A percentile compares a stretch with the other conserved stretches of the same genome.
Conservation (phyloP, 2,329 filamentous ascomycete species). For the Botrytis galanthina region DNA sequence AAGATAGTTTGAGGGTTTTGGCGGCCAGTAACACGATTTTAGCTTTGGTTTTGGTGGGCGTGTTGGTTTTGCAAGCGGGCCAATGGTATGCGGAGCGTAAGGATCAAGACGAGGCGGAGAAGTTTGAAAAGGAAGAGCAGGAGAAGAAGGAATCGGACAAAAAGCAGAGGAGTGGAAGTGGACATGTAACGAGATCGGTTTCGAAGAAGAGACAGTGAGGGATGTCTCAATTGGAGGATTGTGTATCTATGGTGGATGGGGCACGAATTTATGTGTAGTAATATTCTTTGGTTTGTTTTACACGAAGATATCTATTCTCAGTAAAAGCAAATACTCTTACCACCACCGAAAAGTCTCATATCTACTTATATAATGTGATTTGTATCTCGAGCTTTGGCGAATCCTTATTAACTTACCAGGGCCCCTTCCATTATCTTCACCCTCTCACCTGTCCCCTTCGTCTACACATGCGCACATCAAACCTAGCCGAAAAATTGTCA, state of each 20-base stretch:
- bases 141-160: conserved; percentile 46
- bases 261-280: neutral
- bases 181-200: conserved; percentile 29
- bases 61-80: conserved; percentile 88
- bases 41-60: conserved; percentile 85
- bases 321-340: neutral
- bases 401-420: neutral
- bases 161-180: conserved; percentile 30
- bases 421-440: neutral
- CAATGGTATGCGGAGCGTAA: conserved; percentile 99
- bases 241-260: neutral
- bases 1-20: conserved; percentile 88
- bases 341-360: neutral
- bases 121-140: conserved; percentile 55
- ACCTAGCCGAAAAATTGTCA: neutral
- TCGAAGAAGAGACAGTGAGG: conserved; percentile 41
- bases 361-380: neutral
- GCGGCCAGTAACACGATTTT: conserved; percentile 95
- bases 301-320: conserved; percentile 8
- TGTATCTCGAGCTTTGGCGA: neutral
- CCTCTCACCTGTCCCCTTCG: too few species aligned
- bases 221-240: neutral
- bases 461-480: neutral
- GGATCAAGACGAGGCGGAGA: conserved; percentile 75
- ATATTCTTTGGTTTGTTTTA: neutral